Evolutionary conservation across 129 eudicot genomes (phyloP).

Genomic region (Centella asiatica): DNA sequence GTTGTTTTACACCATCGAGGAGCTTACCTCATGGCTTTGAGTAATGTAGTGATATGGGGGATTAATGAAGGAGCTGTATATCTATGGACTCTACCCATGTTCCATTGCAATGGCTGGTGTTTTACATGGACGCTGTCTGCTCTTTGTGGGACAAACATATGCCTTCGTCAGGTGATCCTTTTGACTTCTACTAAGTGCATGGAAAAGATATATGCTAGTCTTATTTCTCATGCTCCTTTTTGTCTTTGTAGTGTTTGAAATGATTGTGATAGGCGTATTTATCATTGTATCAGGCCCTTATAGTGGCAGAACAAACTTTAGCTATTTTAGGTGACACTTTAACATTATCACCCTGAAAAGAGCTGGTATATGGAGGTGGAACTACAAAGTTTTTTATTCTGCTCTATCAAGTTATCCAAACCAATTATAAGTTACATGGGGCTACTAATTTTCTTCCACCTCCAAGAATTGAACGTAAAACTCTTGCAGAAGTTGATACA

Average conservation of each 20-base stretch:
- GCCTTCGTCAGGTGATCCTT: conserved; percentile 66
- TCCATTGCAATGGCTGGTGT: conserved; percentile 97
- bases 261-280: too few relatives aligned
- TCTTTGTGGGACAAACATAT: conserved; percentile 72
- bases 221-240: background rate
- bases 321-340: background rate
- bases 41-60: conserved; percentile 51
- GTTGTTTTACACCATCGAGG: conserved; percentile 90
- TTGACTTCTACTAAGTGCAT: background rate
- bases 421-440: too few relatives aligned
- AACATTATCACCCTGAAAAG: background rate
- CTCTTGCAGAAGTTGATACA: background rate
- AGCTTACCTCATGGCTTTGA: conserved; percentile 66
- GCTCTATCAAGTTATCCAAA: too few relatives aligned
- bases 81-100: conserved; percentile 94
- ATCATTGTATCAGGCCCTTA: background rate
- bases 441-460: background rate
- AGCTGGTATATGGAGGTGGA: background rate
- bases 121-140: conserved; percentile 89
- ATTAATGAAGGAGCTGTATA: conserved; percentile 65
- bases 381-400: too few relatives aligned
- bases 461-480: too few relatives aligned
- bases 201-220: background rate
- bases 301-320: background rate
- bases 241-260: too few relatives aligned